These are phyloP conservation scores for Salix udensis DNA, from an alignment of 345 rosid genomes.

Conservation along the genomic window DNA sequence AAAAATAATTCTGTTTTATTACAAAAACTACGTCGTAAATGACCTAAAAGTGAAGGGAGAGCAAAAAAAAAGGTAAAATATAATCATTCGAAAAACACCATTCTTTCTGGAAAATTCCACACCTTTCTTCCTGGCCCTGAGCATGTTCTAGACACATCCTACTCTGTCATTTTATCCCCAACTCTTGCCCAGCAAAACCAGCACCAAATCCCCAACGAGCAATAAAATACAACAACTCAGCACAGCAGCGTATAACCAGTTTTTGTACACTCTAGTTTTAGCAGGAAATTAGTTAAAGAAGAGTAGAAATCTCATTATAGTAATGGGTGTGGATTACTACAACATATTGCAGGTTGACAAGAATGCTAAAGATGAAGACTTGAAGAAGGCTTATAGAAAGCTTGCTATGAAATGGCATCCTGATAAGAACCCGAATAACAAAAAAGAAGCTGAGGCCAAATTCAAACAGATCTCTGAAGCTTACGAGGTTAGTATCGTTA, in stretches of 20 bases:
- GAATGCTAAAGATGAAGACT: slow-evolving; percentile 64
- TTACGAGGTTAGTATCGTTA: slow-evolving; percentile 46
- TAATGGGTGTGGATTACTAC: slow-evolving; percentile 56
- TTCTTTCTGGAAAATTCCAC: slow-evolving; percentile 21
- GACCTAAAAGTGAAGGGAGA: no score
- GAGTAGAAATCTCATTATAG: neutral
- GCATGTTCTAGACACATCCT: slow-evolving; percentile 11
- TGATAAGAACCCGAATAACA: slow-evolving; percentile 81
- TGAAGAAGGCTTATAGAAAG: slow-evolving; percentile 81
- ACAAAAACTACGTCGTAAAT: no score
- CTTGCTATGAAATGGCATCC: slow-evolving; percentile 97
- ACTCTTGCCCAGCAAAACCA: neutral
- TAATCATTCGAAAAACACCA: no score
- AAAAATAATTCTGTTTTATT: no score
- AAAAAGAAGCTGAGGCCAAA: slow-evolving; percentile 75
- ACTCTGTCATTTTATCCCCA: neutral
- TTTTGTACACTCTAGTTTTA: neutral
- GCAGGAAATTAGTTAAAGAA: neutral
- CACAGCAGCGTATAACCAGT: neutral
- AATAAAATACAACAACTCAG: neutral
- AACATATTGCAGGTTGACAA: slow-evolving; percentile 58
- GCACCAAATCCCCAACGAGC: neutral
- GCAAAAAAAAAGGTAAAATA: no score
- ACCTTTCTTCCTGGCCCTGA: neutral
- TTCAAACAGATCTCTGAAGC: slow-evolving; percentile 91